These are phyloP conservation scores for Cladorrhinum samala DNA, from an alignment of 495 filamentous ascomycete species.

Conservation along the genomic window DNA sequence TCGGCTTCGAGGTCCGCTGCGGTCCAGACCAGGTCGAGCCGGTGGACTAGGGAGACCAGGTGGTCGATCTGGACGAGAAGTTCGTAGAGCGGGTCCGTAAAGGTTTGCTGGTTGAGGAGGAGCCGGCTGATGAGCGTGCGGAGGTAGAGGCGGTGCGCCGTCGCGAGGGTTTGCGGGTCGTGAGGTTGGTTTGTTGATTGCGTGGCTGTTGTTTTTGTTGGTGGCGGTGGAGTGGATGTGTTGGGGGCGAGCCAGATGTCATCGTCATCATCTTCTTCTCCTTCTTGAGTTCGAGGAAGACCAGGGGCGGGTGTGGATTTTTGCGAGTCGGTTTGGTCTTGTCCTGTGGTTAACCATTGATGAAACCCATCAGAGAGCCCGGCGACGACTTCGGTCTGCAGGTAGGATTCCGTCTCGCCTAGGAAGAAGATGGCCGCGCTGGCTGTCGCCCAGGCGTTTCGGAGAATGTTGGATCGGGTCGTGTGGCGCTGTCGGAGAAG, in stretches of 20 bases:
- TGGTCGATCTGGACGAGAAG: slow-evolving; percentile 69
- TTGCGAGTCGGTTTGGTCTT: background rate
- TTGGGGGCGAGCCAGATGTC: slow-evolving; percentile 18
- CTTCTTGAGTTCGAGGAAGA: slow-evolving; percentile 59
- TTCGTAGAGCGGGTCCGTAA: slow-evolving; percentile 62
- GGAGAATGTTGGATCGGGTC: slow-evolving; percentile 54
- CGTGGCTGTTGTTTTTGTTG: no score
- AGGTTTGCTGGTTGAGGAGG: slow-evolving; percentile 62
- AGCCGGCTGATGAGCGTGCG: slow-evolving; percentile 57
- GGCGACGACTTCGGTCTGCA: slow-evolving; percentile 83
- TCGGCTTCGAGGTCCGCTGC: slow-evolving; percentile 72
- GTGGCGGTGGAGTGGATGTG: background rate
- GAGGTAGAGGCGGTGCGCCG: slow-evolving; percentile 72
- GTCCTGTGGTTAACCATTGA: slow-evolving; percentile 37
- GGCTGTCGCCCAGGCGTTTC: slow-evolving; percentile 79
- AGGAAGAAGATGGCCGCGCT: slow-evolving; percentile 82
- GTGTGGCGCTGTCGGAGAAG: slow-evolving; percentile 54
- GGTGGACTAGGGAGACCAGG: slow-evolving; percentile 65
- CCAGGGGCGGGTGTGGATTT: slow-evolving; percentile 1
- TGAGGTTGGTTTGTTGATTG: slow-evolving; percentile 27
- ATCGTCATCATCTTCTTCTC: slow-evolving; percentile 10
- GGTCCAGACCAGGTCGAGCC: slow-evolving; percentile 64
- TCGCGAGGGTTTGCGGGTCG: slow-evolving; percentile 78
- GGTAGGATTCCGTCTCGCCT: slow-evolving; percentile 74
- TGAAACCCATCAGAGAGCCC: slow-evolving; percentile 67